Conservation (phyloP, 176 grass and related monocot species). For the Juncus effusus region DNA sequence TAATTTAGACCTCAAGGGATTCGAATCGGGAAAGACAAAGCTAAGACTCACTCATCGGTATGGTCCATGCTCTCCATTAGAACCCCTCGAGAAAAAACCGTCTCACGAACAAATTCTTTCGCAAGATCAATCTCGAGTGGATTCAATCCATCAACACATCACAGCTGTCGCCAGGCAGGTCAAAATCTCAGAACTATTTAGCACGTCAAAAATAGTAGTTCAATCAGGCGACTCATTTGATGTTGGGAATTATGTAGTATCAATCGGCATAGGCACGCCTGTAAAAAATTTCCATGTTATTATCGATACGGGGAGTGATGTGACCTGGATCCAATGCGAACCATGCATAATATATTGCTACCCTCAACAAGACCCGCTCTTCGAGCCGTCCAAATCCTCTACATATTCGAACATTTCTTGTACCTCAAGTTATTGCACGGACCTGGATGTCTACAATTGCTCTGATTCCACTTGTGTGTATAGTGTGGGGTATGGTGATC, state of each 20-base stretch:
- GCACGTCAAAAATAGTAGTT: slow-evolving; percentile 7
- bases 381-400: slow-evolving; percentile 31
- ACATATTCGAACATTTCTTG: slow-evolving; percentile 35
- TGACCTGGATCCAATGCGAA: slow-evolving; percentile 30
- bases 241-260: slow-evolving; percentile 30
- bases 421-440: not conserved
- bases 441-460: not conserved
- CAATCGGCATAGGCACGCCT: slow-evolving; percentile 36
- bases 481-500: slow-evolving; percentile 21
- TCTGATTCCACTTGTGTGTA: slow-evolving; percentile 18
- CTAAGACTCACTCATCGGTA: slow-evolving; percentile 3
- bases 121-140: slow-evolving; percentile 1
- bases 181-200: not conserved
- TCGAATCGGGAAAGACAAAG: not conserved
- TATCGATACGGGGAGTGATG: slow-evolving; percentile 36
- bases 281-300: not conserved
- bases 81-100: not conserved
- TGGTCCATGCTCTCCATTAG: slow-evolving; percentile 16
- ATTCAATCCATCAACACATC: slow-evolving; percentile 18
- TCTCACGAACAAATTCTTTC: slow-evolving; percentile 17
- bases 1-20: not conserved
- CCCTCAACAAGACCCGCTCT: slow-evolving; percentile 20
- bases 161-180: not conserved
- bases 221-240: slow-evolving; percentile 2
- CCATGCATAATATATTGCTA: slow-evolving; percentile 30